These are phyloP conservation scores for Selaginella tamariscina DNA, from an alignment of 75 land plant genomes.

Conservation along the genomic window DNA sequence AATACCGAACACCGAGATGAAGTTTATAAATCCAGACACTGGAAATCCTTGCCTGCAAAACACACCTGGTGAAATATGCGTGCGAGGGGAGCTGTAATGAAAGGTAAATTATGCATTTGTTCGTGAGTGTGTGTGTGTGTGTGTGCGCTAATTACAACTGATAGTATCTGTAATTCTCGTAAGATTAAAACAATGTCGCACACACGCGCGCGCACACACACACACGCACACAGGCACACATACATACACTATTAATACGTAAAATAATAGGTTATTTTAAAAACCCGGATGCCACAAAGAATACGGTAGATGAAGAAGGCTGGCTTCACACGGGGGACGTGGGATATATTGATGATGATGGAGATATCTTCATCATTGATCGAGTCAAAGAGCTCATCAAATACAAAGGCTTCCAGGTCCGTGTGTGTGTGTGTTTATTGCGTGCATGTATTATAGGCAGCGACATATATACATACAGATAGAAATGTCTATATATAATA, in stretches of 20 bases:
- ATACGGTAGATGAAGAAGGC: conserved; percentile 53
- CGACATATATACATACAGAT: too few relatives aligned
- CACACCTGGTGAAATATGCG: conserved; percentile 74
- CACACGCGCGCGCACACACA: too few relatives aligned
- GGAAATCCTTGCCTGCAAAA: conserved; percentile 57
- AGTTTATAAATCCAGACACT: conserved; percentile 72
- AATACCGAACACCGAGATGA: conserved; percentile 75
- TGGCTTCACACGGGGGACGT: conserved; percentile 96
- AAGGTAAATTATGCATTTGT: conserved; percentile 34
- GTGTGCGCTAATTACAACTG: background rate
- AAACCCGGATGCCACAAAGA: conserved; percentile 46
- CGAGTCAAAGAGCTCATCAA: conserved; percentile 91
- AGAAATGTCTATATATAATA: background rate
- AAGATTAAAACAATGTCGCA: too few relatives aligned
- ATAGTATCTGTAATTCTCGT: too few relatives aligned
- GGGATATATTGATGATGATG: conserved; percentile 93
- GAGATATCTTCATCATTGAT: conserved; percentile 77
- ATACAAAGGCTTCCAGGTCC: conserved; percentile 94
- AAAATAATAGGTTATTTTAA: conserved; percentile 59
- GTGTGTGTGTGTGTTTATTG: too few relatives aligned
- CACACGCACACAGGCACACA: too few relatives aligned
- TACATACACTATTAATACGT: too few relatives aligned
- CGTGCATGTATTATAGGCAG: too few relatives aligned
- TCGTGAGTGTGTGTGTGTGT: too few relatives aligned
- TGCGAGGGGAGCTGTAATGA: conserved; percentile 84